Percentiles rank a stretch among this genome's conserved stretches.
Conservation (phyloP, 306 rosid species). For the peach (Prunus persica) region Prunus_persica_NCBIv2 NC_034011.1:11884001-11884500, state of each 20-base stretch:
- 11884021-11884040: conserved; percentile 47
- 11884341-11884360: conserved; percentile 43
- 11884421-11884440: conserved; percentile 57
- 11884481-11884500: conserved; percentile 66
- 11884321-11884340: conserved; percentile 62
- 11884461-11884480: conserved; percentile 66
- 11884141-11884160: conserved; percentile 94
- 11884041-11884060: conserved; percentile 45
- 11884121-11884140: conserved; percentile 47
- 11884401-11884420: conserved; percentile 68
- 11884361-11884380: conserved; percentile 57
- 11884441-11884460: conserved; percentile 50
- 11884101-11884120: conserved; percentile 44
- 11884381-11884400: conserved; percentile 85
- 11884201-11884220: conserved; percentile 50
- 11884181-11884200: conserved; percentile 39
- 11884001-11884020: conserved; percentile 73
- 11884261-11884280: conserved; percentile 52
- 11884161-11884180: conserved; percentile 70
- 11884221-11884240: conserved; percentile 50
- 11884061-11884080: conserved; percentile 74
- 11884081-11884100: conserved; percentile 69
- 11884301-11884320: conserved; percentile 70
- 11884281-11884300: conserved; percentile 44
- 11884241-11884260: conserved; percentile 60